Base-by-base conservation (phyloP, 2,329 filamentous ascomycete genomes). In the Lachnellula suecica region DNA sequence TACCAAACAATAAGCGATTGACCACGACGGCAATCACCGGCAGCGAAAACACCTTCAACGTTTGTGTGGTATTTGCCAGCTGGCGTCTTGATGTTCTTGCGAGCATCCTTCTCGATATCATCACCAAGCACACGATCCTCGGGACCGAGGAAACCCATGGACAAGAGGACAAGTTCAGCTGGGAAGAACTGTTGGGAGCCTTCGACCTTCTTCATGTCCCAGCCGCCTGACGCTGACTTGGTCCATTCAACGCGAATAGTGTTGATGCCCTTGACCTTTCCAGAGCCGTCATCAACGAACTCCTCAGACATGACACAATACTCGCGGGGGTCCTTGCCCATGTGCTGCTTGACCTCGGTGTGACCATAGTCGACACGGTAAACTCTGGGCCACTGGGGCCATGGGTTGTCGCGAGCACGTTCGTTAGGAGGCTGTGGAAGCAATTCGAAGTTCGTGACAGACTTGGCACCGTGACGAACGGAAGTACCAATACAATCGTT, bases 331-430 rank as follows among this genome's bases (percentile, higher is more conserved):
- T 97, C 93, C 70, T 92, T 92, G 74, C 93, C 93, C 78, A 92
- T 93, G 77, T 97, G 92, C 63, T 93, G 91, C 72, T 93, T 91
- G 66, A 97, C 93, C 73, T 97, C 93, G 15, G 87, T 88, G 78
- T 97, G 93, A 51, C 93, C 93, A 68, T 97, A 97, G 74, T 97
- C 93, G n/a, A 97, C 89, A 64, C 93, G 91, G 81, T 96, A 97
- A 70, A 97, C 92, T 66, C 92, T 89, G 52, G 93, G 93, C 92
- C 93, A 97, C 74, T 97, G 93, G 9, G 93, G 93, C 93, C 93
- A 97, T 57, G 93, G 93, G 79, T 97, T 97, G 74, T 97, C 93
- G 58, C 84, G 83, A 59, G 89, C 91, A 74, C 93, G 91, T 79
- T 96, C 87, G 54, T 89, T 83, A 7, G 92, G 91, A 62, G 93